Conservation (phyloP, 2,329 filamentous ascomycete species). For the Fusarium burgessii region DNA sequence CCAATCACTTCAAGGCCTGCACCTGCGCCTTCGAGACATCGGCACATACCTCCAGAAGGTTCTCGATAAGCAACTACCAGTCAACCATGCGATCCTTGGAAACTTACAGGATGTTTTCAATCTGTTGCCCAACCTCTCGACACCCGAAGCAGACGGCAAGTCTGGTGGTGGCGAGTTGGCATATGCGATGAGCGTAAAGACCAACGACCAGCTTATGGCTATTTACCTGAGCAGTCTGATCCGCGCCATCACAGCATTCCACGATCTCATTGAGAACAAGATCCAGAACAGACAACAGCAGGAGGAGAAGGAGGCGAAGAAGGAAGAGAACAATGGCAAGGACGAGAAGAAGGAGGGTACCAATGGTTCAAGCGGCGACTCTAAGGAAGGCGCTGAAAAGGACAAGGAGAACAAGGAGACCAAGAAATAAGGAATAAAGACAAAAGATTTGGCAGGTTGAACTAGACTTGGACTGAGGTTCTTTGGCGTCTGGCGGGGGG, state of each 20-base stretch:
- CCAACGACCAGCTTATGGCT: slow-evolving; percentile 98
- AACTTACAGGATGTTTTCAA: slow-evolving; percentile 99
- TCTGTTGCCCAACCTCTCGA: slow-evolving; percentile 93
- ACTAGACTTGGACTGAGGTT: slow-evolving; percentile 36
- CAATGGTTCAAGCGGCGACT: slow-evolving; percentile 56
- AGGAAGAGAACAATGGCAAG: slow-evolving; percentile 73
- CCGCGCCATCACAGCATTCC: slow-evolving; percentile 97
- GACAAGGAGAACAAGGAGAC: slow-evolving; percentile 70
- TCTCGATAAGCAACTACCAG: slow-evolving; percentile 88
- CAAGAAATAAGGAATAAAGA: slow-evolving; percentile 51
- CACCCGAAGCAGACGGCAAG: slow-evolving; percentile 76
- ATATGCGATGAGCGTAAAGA: slow-evolving; percentile 98
- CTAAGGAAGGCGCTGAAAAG: slow-evolving; percentile 64
- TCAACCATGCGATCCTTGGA: slow-evolving; percentile 97
- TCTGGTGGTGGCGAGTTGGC: slow-evolving; percentile 83
- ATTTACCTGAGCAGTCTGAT: slow-evolving; percentile 96
- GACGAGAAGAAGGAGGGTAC: slow-evolving; percentile 68
- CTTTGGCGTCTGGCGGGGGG: slow-evolving; percentile 43
- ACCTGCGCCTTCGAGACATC: slow-evolving; percentile 94
- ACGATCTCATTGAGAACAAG: slow-evolving; percentile 99
- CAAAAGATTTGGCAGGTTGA: slow-evolving; percentile 26
- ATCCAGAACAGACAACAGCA: slow-evolving; percentile 98
- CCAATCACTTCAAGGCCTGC: slow-evolving; percentile 95
- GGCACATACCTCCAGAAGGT: slow-evolving; percentile 96
- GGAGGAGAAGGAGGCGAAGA: slow-evolving; percentile 93